Evolutionary conservation across 2,329 filamentous ascomycete genomes (phyloP), one percentile per base, ranked within the genome.

Genomic region (Apiospora koreana): DNA sequence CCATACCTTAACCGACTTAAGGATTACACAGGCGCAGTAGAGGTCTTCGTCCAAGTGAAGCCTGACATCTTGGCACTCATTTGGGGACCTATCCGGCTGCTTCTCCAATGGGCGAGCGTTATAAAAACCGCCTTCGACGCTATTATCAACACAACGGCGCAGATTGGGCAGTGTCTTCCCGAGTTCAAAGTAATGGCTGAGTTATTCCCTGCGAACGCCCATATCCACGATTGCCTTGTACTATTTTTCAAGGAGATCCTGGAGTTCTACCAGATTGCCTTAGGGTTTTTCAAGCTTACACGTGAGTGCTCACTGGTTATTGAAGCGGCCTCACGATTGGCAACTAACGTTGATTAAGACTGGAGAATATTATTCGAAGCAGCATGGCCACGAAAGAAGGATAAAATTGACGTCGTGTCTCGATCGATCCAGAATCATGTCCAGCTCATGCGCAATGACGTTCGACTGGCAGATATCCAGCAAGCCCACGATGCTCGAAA

Each of bases 161-260:
- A 76, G 0, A 75, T 79, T 28, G 77, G 77, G 3, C 65, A 72
- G 10, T 23, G 65, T 8, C 69, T 81, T 10, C 79, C 79, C 5
- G 72, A 78, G 31, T 79, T 79, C 65, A 41, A 70, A 50, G 42
- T 73, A 28, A 64, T 73, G 25, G 42, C 65, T 2, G 46, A 71
- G 6, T 25, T 78, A 10, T 79, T 80, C 54, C 67, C 69, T 10
- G 25, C 74, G 2, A 79, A 78, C 67, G 68, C 70, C 0, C 69
- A 70, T 7, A 70, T 80, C 18, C 74, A 75, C 31, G 73, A 77
- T 41, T 71, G 79, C 35, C 69, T 81, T 38, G 73, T 69, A 21
- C 72, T 82, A 6, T 81, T 82, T 62, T 82, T 76, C 73, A 73
- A 73, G 66, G 80, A 82, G 70, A 77, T 82, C 18, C 76, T 82